phyloP scores from a whole-genome alignment of 768 basidiomycete species.

The Tylopilus vinaceipallidus region DNA sequence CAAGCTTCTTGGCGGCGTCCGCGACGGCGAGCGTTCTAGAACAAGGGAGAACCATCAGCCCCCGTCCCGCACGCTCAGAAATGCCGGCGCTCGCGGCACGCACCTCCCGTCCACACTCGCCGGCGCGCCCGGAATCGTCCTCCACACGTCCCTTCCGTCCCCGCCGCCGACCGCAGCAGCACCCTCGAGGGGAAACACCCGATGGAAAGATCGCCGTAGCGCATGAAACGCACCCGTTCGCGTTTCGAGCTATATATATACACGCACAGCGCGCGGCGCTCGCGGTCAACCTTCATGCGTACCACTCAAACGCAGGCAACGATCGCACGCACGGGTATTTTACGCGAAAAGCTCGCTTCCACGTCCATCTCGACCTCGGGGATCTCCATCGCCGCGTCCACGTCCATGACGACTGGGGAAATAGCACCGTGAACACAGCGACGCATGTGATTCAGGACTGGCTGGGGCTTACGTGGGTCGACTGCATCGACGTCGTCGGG shows the following conservation, averaged over 20 bases:
- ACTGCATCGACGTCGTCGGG: not conserved
- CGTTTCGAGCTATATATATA: conserved; percentile 30
- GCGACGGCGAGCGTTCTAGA: conserved; percentile 43
- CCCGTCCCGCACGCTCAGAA: not conserved
- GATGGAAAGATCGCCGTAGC: conserved; percentile 40
- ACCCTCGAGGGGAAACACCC: conserved; percentile 15
- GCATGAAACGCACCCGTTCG: conserved; percentile 38
- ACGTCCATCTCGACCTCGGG: conserved; percentile 36
- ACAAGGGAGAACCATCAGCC: not conserved
- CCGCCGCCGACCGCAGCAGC: not conserved
- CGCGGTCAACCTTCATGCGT: not conserved
- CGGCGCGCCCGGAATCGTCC: conserved; percentile 10
- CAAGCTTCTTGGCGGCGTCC: conserved; percentile 43
- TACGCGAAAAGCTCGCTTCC: conserved; percentile 40
- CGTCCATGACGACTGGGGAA: not conserved
- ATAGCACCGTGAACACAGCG: not conserved
- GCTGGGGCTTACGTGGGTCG: not conserved
- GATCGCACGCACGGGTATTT: conserved; percentile 38
- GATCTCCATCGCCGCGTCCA: conserved; percentile 16
- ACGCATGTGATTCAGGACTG: not conserved
- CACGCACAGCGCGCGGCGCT: too few relatives aligned
- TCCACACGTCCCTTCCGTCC: conserved; percentile 22
- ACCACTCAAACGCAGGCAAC: too few relatives aligned
- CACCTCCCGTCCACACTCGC: conserved; percentile 25
- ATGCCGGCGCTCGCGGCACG: not conserved